phyloP scores from a whole-genome alignment of 192 early-diverging fungal genomes.

The Gigaspora rosea region DNA sequence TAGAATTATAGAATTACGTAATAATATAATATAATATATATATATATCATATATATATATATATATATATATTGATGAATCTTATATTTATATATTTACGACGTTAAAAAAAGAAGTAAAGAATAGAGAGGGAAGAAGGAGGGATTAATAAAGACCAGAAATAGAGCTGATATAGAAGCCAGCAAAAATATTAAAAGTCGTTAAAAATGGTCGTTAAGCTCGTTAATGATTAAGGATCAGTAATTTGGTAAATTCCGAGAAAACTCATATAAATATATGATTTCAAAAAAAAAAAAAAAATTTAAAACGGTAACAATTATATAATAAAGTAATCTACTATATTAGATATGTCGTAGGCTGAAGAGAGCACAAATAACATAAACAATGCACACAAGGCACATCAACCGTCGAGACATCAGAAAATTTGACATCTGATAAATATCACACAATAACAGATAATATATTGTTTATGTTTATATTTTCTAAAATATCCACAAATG shows the following conservation, averaged over 20 bases:
- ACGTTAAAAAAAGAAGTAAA: background rate
- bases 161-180: background rate
- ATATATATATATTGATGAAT: too few relatives aligned
- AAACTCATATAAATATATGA: background rate
- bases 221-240: background rate
- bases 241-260: background rate
- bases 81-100: too few relatives aligned
- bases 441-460: too few relatives aligned
- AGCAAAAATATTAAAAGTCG: background rate
- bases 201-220: background rate
- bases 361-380: background rate
- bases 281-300: background rate
- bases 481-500: too few relatives aligned
- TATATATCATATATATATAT: too few relatives aligned
- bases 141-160: background rate
- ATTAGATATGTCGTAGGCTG: background rate
- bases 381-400: background rate
- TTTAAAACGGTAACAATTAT: background rate
- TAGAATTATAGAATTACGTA: too few relatives aligned
- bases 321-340: background rate
- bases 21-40: too few relatives aligned
- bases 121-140: background rate
- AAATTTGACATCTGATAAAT: too few relatives aligned
- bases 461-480: too few relatives aligned
- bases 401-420: too few relatives aligned